These are phyloP conservation scores for Claviceps sorghi DNA, from an alignment of 2,329 filamentous ascomycete genomes.

Conservation along the genomic window DNA sequence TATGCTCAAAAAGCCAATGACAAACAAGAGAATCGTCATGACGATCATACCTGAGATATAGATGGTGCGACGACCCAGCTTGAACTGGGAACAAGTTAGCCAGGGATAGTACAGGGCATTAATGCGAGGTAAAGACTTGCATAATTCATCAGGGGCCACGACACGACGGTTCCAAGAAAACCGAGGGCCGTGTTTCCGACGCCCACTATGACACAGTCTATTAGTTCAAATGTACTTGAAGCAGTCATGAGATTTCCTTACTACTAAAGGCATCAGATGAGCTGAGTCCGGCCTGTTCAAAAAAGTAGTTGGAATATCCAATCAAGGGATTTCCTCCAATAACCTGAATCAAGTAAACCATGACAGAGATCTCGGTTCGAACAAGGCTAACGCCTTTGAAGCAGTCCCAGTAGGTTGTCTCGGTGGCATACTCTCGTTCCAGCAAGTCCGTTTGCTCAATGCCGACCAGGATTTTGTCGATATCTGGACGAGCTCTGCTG, in stretches of 20 bases:
- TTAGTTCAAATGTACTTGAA: neutral
- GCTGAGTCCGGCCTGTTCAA: constrained; percentile 18
- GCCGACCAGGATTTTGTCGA: constrained; percentile 31
- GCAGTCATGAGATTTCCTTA: constrained; percentile 1
- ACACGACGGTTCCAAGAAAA: constrained; percentile 25
- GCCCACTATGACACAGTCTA: constrained; percentile 7
- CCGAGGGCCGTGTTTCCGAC: constrained; percentile 26
- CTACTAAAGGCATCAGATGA: constrained; percentile 11
- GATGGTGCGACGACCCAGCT: constrained; percentile 25
- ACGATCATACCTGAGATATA: constrained; percentile 16
- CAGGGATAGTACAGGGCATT: neutral
- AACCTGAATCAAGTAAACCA: constrained; percentile 52
- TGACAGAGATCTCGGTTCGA: constrained; percentile 41
- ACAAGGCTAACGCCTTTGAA: constrained; percentile 33
- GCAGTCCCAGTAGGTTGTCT: constrained; percentile 35
- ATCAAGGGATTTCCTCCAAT: constrained; percentile 49
- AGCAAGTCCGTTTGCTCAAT: constrained; percentile 44
- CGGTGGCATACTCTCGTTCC: constrained; percentile 35
- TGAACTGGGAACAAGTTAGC: constrained; percentile 5
- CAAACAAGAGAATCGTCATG: constrained; percentile 23
- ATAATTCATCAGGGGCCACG: constrained; percentile 25
- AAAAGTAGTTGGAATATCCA: constrained; percentile 39
- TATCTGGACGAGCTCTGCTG: constrained; percentile 9
- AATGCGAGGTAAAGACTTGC: constrained; percentile 1
- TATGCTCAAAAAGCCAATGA: constrained; percentile 27